Evolutionary conservation across 306 rosid genomes (phyloP).

Genomic region (Abrus precatorius): DNA sequence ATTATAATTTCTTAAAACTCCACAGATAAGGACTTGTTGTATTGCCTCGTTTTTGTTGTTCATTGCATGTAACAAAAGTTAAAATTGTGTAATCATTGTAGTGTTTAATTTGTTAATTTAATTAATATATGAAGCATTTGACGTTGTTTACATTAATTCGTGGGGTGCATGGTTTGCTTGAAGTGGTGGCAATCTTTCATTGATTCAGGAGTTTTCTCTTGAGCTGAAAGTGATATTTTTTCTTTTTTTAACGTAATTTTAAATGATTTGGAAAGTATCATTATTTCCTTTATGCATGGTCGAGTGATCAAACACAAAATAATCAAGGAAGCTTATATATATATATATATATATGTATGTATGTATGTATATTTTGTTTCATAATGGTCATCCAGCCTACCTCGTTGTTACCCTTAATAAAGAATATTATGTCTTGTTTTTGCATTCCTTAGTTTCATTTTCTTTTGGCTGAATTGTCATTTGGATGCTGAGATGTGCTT

Average conservation of each 20-base stretch:
- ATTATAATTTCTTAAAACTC: background rate
- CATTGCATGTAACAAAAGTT: conserved; percentile 4
- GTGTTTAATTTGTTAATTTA: background rate
- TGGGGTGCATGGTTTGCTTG: background rate
- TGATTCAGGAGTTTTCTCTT: background rate
- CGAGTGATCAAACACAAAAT: background rate
- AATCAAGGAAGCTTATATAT: background rate
- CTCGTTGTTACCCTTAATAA: background rate
- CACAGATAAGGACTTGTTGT: background rate
- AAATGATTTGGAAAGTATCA: background rate
- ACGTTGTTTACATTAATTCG: background rate
- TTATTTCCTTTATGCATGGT: background rate
- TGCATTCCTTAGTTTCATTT: background rate
- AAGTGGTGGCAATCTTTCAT: background rate
- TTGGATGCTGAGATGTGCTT: conserved; percentile 3
- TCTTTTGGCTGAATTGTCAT: background rate
- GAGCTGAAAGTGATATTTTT: background rate
- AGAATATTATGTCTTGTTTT: background rate
- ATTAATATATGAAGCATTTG: conserved; percentile 19
- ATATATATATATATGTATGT: too few relatives aligned
- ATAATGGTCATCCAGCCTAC: background rate
- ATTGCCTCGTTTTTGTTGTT: background rate
- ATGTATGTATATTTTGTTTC: background rate
- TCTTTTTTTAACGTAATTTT: background rate
- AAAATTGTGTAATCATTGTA: background rate